phyloP scores from a whole-genome alignment of 148 eudicot species.

The Chenopodium berlandieri region DNA sequence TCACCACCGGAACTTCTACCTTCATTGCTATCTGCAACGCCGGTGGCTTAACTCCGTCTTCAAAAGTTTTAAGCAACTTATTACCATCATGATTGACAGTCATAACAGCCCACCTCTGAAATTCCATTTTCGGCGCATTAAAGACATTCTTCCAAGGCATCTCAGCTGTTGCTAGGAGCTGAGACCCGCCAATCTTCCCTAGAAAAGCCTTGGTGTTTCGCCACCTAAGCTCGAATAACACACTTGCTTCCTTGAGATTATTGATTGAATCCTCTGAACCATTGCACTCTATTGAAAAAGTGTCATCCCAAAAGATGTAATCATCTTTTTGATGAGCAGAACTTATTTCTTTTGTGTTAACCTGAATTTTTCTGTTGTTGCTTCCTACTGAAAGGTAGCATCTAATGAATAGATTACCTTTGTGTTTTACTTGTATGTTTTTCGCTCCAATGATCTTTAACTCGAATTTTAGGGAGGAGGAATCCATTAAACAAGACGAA shows the following conservation, averaged over 20 bases:
- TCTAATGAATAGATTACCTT: slow-evolving; percentile 43
- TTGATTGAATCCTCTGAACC: slow-evolving; percentile 37
- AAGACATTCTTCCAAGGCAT: slow-evolving; percentile 46
- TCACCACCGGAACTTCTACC: slow-evolving; percentile 16
- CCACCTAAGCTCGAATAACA: slow-evolving; percentile 46
- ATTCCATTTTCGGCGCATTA: slow-evolving; percentile 39
- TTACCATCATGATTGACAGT: background rate
- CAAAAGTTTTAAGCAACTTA: slow-evolving; percentile 6
- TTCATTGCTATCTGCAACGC: slow-evolving; percentile 43
- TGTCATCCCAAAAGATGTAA: slow-evolving; percentile 37
- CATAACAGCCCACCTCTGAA: slow-evolving; percentile 49
- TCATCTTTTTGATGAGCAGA: slow-evolving; percentile 29
- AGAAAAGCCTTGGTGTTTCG: slow-evolving; percentile 29
- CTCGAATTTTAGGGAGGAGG: slow-evolving; percentile 38
- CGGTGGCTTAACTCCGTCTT: slow-evolving; percentile 36
- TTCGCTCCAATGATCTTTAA: slow-evolving; percentile 48
- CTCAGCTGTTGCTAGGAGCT: slow-evolving; percentile 46
- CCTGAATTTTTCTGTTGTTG: slow-evolving; percentile 38
- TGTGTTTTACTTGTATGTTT: slow-evolving; percentile 31
- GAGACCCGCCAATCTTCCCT: slow-evolving; percentile 30
- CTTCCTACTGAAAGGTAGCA: slow-evolving; percentile 46
- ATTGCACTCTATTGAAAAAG: slow-evolving; percentile 49
- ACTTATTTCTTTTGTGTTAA: slow-evolving; percentile 44
- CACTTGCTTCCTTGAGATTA: slow-evolving; percentile 26
- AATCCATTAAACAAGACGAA: background rate